Percentiles rank a stretch among this genome's conserved stretches.
Evolutionary conservation across 2,329 filamentous ascomycete species (phyloP).

Genomic region (Uncinocarpus reesii): DNA sequence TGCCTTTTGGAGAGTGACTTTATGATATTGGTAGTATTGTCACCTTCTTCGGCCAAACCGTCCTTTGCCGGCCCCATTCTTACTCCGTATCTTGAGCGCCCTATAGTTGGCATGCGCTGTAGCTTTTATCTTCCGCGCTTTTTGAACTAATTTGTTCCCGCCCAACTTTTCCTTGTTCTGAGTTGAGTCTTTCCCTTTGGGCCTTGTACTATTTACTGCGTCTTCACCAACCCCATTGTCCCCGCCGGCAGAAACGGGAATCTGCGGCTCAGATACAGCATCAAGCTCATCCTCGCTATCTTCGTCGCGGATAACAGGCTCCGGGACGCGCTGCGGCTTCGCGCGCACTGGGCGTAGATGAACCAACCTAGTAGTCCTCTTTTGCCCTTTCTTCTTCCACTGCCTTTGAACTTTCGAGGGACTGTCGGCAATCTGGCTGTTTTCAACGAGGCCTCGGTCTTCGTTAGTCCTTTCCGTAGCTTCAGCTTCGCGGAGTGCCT

Average conservation of each 20-base stretch:
- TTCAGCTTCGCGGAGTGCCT: slow-evolving; percentile 38
- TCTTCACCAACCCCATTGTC: slow-evolving; percentile 7
- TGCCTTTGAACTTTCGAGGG: slow-evolving; percentile 14
- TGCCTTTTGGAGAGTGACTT: too few species aligned
- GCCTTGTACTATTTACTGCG: slow-evolving; percentile 7
- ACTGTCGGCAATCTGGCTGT: slow-evolving; percentile 26
- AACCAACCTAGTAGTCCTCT: slow-evolving; percentile 38
- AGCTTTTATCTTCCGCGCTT: slow-evolving; percentile 33
- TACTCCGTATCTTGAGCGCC: slow-evolving; percentile 38
- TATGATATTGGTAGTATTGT: too few species aligned
- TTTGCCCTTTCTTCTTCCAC: slow-evolving; percentile 42
- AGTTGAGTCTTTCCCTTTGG: not conserved
- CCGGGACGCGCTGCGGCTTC: slow-evolving; percentile 25
- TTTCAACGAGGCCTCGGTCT: slow-evolving; percentile 21
- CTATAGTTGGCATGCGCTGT: slow-evolving; percentile 42
- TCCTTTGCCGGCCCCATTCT: slow-evolving; percentile 27
- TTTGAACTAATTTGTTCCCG: slow-evolving; percentile 14
- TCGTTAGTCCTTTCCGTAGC: slow-evolving; percentile 22
- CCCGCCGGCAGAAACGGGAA: not conserved
- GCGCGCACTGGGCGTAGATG: slow-evolving; percentile 34
- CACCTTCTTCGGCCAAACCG: slow-evolving; percentile 32
- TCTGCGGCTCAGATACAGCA: slow-evolving; percentile 26
- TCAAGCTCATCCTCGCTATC: slow-evolving; percentile 24
- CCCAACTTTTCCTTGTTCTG: slow-evolving; percentile 14
- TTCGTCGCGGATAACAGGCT: slow-evolving; percentile 14